Percentiles rank a stretch among this genome's conserved stretches.
phyloP scores from a whole-genome alignment of 371 early-diverging fungal genomes.

The Haplosporangium sp. region DNA sequence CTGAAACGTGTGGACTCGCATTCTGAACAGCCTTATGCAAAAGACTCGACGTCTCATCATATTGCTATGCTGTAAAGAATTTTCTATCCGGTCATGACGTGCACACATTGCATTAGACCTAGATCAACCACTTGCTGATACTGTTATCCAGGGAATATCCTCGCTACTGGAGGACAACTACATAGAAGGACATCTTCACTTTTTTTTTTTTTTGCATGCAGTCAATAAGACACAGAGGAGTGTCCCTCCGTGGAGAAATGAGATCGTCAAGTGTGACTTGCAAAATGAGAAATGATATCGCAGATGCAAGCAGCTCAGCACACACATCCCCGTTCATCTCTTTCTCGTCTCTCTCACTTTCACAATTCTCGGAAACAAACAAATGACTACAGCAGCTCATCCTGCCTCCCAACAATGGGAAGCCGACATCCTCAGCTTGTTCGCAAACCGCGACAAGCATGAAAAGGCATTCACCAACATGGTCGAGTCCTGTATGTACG shows the following conservation, averaged over 20 bases:
- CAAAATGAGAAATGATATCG: background rate
- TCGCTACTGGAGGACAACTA: too few species aligned
- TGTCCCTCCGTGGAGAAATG: background rate
- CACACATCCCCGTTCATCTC: background rate
- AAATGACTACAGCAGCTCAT: conserved; percentile 33
- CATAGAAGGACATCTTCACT: too few species aligned
- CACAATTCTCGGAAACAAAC: background rate
- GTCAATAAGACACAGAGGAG: too few species aligned
- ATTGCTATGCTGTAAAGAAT: too few species aligned
- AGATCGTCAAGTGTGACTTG: background rate
- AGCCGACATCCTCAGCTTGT: conserved; percentile 41
- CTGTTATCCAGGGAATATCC: too few species aligned
- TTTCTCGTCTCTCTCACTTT: background rate
- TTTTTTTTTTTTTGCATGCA: too few species aligned
- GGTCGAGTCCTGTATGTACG: conserved; percentile 54
- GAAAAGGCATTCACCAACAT: conserved; percentile 52
- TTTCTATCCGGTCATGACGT: too few species aligned
- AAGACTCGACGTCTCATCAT: too few species aligned
- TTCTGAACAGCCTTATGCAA: too few species aligned
- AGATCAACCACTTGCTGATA: too few species aligned
- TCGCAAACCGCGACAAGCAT: conserved; percentile 45
- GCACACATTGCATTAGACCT: too few species aligned
- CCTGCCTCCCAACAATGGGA: conserved; percentile 47
- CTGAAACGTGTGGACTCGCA: too few species aligned
- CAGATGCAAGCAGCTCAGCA: background rate